Percentiles rank a stretch among this genome's conserved stretches.
Conservation (phyloP, 1,139 yeast genomes). For the Suhomyces panamericanus region DNA sequence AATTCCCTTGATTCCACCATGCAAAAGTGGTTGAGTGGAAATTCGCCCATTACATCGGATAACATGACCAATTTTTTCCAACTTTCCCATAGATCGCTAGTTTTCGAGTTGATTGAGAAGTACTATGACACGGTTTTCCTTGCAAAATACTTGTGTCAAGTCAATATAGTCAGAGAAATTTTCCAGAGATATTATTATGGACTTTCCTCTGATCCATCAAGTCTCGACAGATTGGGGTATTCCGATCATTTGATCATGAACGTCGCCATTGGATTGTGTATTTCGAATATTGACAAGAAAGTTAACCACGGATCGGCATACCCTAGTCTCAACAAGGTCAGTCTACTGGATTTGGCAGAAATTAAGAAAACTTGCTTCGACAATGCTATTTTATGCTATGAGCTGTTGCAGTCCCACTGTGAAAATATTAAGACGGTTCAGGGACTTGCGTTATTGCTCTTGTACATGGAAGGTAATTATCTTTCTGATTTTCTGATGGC, state of each 20-base stretch:
- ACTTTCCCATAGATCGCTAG: conserved; percentile 6
- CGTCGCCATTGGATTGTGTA: conserved; percentile 17
- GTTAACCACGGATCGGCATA: conserved; percentile 2
- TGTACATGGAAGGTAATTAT: conserved; percentile 26
- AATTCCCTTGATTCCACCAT: conserved; percentile 10
- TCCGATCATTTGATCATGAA: conserved; percentile 22
- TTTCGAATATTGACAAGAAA: conserved; percentile 3
- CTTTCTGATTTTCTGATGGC: conserved; percentile 27
- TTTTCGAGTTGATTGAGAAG: conserved; percentile 13
- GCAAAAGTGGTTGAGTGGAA: conserved; percentile 9
- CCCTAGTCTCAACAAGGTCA: conserved; percentile 4
- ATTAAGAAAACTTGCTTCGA: conserved; percentile 16
- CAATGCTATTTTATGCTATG: conserved; percentile 24
- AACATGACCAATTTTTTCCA: conserved; percentile 5
- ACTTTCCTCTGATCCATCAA: conserved; percentile 2
- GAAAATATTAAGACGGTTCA: conserved; percentile 27
- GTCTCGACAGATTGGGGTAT: conserved; percentile 15
- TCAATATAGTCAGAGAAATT: conserved; percentile 9
- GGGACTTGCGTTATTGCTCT: conserved; percentile 24
- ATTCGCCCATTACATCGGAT: neutral
- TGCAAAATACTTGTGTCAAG: conserved; percentile 11
- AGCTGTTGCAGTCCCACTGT: conserved; percentile 19
- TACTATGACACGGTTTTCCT: conserved; percentile 8
- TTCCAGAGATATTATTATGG: conserved; percentile 15
- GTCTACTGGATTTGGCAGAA: conserved; percentile 4